Evolutionary conservation across 495 filamentous ascomycete species (phyloP).

Genomic region (Aspergillus homomorphus): DNA sequence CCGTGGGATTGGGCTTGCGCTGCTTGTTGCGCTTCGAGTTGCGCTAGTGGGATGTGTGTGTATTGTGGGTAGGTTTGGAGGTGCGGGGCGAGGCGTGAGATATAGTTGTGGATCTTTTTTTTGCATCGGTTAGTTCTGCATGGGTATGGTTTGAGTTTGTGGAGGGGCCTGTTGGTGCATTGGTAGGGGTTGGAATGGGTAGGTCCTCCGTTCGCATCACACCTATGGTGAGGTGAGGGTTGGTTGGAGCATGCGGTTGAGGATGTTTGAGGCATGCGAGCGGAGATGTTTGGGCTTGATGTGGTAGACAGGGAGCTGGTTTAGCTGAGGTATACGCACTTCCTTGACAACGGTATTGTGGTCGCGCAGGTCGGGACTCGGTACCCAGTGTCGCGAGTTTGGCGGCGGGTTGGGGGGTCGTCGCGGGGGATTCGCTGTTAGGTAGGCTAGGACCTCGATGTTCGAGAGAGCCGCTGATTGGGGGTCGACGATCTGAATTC

Average conservation of each 20-base stretch:
- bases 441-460: constrained; percentile 59
- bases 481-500: constrained; percentile 62
- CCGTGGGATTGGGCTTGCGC: constrained; percentile 25
- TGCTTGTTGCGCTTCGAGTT: constrained; percentile 26
- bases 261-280: too few species aligned
- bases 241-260: too few species aligned
- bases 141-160: background rate
- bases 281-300: too few species aligned
- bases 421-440: constrained; percentile 47
- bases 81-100: constrained; percentile 38
- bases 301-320: too few species aligned
- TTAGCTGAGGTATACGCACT: constrained; percentile 22
- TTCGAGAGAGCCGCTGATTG: constrained; percentile 63
- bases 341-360: constrained; percentile 53
- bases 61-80: constrained; percentile 35
- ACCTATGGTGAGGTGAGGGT: too few species aligned
- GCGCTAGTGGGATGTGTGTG: constrained; percentile 11
- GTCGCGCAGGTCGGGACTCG: constrained; percentile 43
- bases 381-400: constrained; percentile 39
- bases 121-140: background rate
- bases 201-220: too few species aligned
- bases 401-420: constrained; percentile 40
- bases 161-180: background rate
- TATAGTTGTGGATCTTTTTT: constrained; percentile 45
- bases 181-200: too few species aligned